Conservation (phyloP, 192 early-diverging fungal genomes). For the Anaeromyces robustus region DNA sequence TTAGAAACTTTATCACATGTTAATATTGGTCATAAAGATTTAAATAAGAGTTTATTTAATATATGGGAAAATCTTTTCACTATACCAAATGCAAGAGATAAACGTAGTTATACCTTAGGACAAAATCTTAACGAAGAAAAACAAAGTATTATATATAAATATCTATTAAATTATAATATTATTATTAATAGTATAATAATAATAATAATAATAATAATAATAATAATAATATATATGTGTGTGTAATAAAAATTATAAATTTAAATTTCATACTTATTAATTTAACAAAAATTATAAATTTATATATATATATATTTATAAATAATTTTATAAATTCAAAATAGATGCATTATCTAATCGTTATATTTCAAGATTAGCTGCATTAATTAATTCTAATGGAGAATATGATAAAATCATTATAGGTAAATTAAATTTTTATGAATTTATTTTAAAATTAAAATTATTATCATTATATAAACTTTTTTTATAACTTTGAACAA, state of each 20-base stretch:
- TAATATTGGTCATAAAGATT: conserved; percentile 63
- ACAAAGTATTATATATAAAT: too few species aligned
- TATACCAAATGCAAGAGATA: conserved; percentile 7
- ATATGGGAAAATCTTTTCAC: conserved; percentile 75
- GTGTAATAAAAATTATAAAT: too few species aligned
- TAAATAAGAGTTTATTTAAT: conserved; percentile 54
- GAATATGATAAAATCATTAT: conserved; percentile 77
- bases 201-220: too few species aligned
- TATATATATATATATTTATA: too few species aligned
- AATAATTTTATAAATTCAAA: too few species aligned
- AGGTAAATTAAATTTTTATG: conserved; percentile 22
- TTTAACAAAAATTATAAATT: too few species aligned
- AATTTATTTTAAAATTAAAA: neutral
- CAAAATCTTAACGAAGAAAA: neutral
- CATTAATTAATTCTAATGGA: conserved; percentile 43
- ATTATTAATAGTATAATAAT: neutral
- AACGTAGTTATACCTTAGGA: neutral
- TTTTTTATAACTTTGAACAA: too few species aligned
- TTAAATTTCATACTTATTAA: too few species aligned
- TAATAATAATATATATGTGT: too few species aligned
- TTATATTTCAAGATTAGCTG: conserved; percentile 32
- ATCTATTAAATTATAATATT: too few species aligned
- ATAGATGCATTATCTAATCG: conserved; percentile 15
- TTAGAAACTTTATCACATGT: conserved; percentile 23
- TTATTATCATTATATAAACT: neutral